phyloP scores from a whole-genome alignment of 805 yeast genomes.

The Candida railenensis region DNA sequence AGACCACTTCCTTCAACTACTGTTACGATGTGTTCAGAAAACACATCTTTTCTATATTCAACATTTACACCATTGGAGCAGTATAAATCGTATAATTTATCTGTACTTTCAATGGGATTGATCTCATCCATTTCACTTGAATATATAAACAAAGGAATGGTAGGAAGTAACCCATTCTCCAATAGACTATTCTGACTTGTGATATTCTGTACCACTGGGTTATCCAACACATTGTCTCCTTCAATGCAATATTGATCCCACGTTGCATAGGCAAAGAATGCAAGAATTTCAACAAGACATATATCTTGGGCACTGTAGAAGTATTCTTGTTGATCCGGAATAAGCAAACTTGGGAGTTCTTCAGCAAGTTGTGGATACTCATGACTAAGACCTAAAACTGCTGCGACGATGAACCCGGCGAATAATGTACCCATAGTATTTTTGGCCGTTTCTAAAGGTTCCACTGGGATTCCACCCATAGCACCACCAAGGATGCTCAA shows the following conservation, averaged over 20 bases:
- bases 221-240: constrained; percentile 5
- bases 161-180: constrained; percentile 12
- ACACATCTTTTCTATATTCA: constrained; percentile 18
- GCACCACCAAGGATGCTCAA: constrained; percentile 23
- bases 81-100: constrained; percentile 18
- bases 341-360: constrained; percentile 4
- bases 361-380: constrained; percentile 22
- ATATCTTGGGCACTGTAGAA: neutral
- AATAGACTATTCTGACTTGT: constrained; percentile 3
- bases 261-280: neutral
- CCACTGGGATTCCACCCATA: constrained; percentile 27
- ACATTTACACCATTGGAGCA: constrained; percentile 23
- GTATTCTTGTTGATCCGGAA: constrained; percentile 1
- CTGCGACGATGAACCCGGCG: constrained; percentile 23
- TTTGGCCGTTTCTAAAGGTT: constrained; percentile 18
- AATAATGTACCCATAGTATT: constrained; percentile 17
- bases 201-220: constrained; percentile 1
- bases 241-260: constrained; percentile 1
- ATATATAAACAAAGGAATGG: constrained; percentile 19
- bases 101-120: constrained; percentile 13
- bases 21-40: constrained; percentile 18
- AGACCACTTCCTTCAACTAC: constrained; percentile 15
- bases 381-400: constrained; percentile 20
- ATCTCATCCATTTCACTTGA: constrained; percentile 17
- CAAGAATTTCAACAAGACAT: neutral